Evolutionary conservation across 306 rosid genomes (phyloP), one percentile per base, ranked within the genome.

Genomic region (Oemleria cerasiformis): DNA sequence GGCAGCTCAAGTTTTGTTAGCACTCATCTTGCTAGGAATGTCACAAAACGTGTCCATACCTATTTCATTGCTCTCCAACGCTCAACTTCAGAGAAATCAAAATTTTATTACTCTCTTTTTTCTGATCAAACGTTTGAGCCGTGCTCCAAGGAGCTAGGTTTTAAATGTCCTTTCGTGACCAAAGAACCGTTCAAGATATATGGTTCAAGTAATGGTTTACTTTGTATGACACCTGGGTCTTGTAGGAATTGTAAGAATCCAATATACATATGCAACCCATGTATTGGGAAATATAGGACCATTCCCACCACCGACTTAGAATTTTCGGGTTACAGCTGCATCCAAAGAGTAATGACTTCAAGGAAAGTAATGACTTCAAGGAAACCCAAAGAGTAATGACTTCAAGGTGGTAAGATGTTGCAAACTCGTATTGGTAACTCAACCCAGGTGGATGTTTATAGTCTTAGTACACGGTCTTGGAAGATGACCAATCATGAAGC

Each of bases 221-320:
- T 65, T 13, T 65, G 54, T 8, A 43, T 44, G n/a, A n/a, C n/a
- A n/a, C 5, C 44, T 39, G 0, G 69, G 44, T 65, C 0, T 1
- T 8, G 4, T 1, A 0, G 42, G 16, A 48, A 2, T 44, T 5
- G 0, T 4, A 21, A 43, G 15, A 65, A 54, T 65, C 54, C 19
- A 13, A 65, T 65, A 65, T 8, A 30, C 36, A 21, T 65, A 44
- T 65, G 69, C 54, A 65, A 44, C 6, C 53, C 69, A 15, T 65
- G 54, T 0, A 7, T 65, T 8, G 13, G 14, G 40, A 44, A 65
- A 34, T 0, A 6, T 3, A 65, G 40, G 14, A 44, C 38, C 15
- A 2, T 0, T 7, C 54, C 58, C 5, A 53, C 19, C 0, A 53
- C 38, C 47, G 14, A 0, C n/a, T n/a, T n/a, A n/a, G n/a, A n/a